A percentile compares a stretch with the other conserved stretches of the same genome.
These are phyloP conservation scores for Neoconidiobolus thromboides DNA, from an alignment of 371 early-diverging fungal genomes.

Conservation along the genomic window DNA sequence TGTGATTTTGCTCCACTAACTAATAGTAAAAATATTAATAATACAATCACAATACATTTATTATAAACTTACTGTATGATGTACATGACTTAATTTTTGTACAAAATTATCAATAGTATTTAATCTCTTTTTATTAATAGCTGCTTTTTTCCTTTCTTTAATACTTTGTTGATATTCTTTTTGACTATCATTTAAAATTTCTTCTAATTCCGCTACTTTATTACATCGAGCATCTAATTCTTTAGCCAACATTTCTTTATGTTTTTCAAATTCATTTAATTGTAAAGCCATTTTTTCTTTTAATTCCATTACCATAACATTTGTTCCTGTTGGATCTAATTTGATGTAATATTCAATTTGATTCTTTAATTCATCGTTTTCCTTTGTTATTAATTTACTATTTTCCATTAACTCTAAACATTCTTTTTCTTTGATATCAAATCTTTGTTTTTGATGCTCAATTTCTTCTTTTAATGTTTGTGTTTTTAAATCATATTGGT, in stretches of 20 bases:
- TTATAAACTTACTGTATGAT: not conserved
- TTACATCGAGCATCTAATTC: not conserved
- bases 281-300: not conserved
- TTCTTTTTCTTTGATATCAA: not conserved
- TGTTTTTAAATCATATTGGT: constrained; percentile 83
- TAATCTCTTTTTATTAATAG: constrained; percentile 86
- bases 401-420: not conserved
- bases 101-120: constrained; percentile 34
- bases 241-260: not conserved
- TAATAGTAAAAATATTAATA: constrained; percentile 67
- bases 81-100: not conserved
- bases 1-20: constrained; percentile 82
- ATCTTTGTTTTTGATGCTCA: constrained; percentile 50
- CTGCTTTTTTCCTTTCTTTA: constrained; percentile 36
- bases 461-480: constrained; percentile 43
- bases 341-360: not conserved
- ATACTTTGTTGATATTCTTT: constrained; percentile 71
- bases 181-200: constrained; percentile 76
- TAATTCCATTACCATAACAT: not conserved
- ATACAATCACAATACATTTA: not conserved
- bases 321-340: not conserved
- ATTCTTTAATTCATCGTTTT: not conserved
- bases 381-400: not conserved
- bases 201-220: constrained; percentile 78
- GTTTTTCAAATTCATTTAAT: constrained; percentile 1